Evolutionary conservation across 148 eudicot species (phyloP), one percentile per base, ranked within the genome.

Genomic region (Rhododendron williamsianum): DNA sequence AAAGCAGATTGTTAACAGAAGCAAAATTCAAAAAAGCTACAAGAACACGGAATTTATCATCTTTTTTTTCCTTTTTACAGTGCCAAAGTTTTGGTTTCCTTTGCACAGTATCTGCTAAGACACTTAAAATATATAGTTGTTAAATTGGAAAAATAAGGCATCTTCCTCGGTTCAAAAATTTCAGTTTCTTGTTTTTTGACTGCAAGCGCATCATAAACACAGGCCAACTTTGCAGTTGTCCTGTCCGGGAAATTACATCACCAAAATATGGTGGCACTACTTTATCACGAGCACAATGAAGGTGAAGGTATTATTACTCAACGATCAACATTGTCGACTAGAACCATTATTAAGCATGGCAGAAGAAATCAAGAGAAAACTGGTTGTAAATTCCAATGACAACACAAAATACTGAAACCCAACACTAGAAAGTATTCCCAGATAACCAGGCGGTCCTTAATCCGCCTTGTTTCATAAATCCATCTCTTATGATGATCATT

Each of bases 1-100:
- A 73, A 81, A 60, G 67, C 85, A 82, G 77, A 83, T 46, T 54
- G 65, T 83, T 76, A 82, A 86, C 45, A 13, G 83, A 15, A 81
- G 30, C 46, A 25, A 82, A 82, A 82, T 35, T 69, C n/a, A 27
- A 16, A 65, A 80, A 65, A 63, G 0, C 73, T 19, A 49, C 30
- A 80, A 35, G 35, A 82, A 8, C 52, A 80, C 15, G 49, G 2
- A 19, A 56, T 63, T n/a, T 43, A 11, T 13, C 27, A 35, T n/a
- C 0, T 2, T 63, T 58, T 25, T 45, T 25, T 45, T 15, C 35
- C 72, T 46, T 45, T 16, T 8, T 16, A 65, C 71, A 10, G 84
- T 2, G 15, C 15, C 58, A 41, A 82, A 12, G 19, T 83, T 69
- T 27, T 67, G 56, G 60, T 25, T 49, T 19, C n/a, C 15, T 45